phyloP scores from a whole-genome alignment of 805 yeast species.

The Cyberlindnera maclurae region DNA sequence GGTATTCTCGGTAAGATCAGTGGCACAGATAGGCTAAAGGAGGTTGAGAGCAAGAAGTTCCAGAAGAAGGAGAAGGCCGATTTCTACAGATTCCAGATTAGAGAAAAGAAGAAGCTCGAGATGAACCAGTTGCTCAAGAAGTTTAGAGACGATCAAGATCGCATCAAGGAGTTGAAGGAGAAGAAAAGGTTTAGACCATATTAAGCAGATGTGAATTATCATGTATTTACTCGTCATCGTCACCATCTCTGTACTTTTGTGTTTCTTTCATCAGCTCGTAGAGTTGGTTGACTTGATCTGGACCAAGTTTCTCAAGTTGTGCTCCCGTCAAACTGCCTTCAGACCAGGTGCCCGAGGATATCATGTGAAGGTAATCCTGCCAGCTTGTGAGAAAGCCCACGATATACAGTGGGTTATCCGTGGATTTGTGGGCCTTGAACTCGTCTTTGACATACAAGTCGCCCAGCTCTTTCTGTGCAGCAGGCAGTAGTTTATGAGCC shows the following conservation, averaged over 20 bases:
- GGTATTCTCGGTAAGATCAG: conserved; percentile 56
- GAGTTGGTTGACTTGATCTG: conserved; percentile 80
- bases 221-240: conserved; percentile 1
- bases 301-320: conserved; percentile 75
- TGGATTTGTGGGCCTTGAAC: conserved; percentile 72
- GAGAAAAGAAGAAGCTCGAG: conserved; percentile 88
- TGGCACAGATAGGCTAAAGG: conserved; percentile 29
- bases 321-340: conserved; percentile 53
- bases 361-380: conserved; percentile 73
- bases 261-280: conserved; percentile 79
- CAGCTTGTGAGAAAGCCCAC: conserved; percentile 91
- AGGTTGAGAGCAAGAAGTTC: conserved; percentile 35
- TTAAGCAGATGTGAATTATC: conserved; percentile 22
- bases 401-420: conserved; percentile 87
- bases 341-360: conserved; percentile 58
- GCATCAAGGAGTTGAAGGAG: conserved; percentile 70
- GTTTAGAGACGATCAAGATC: conserved; percentile 87
- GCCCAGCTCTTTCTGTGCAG: conserved; percentile 69
- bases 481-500: conserved; percentile 67
- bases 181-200: conserved; percentile 84
- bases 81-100: conserved; percentile 91
- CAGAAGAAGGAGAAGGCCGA: conserved; percentile 78
- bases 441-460: conserved; percentile 87
- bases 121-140: conserved; percentile 80
- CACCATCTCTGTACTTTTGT: conserved; percentile 17